Base-by-base conservation (phyloP, 2,329 filamentous ascomycete genomes). In the Lecanicillium sp. region DNA sequence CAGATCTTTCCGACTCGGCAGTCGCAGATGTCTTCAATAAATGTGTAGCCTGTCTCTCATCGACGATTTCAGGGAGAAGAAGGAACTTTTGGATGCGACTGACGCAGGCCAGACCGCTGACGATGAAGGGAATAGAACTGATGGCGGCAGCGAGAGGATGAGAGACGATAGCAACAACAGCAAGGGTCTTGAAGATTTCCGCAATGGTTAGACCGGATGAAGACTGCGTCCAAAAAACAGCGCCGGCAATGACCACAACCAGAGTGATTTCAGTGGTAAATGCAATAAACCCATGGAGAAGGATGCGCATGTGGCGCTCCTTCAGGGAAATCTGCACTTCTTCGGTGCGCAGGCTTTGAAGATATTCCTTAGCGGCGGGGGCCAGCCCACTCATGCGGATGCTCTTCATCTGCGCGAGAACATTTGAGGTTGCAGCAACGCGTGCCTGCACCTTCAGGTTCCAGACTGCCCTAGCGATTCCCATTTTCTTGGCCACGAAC, bases 331-430 rank as follows among this genome's bases (percentile, higher is more conserved):
- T 14, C 5, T 27, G 22, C 17, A 40, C 19, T 30, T 40, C 37
- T 19, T 20, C 14, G 18, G 34, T 32, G 13, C 29, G 29, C 14
- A 29, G 32, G 3, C 22, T 35, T 17, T 40, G 37, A 5, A 40
- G 17, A 17, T 27, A 32, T 18, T 22, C 14, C 10, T 31, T 12
- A 27, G 35, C 12, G 12, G 29, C 18, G 12, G 31, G 14, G 7
- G 27, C 18, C 3, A 40, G 28, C 3, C 38, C 38, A 12, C 30
- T 18, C 37, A 40, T 40, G 13, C 34, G 33, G 27, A 34, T 29
- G 13, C 34, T 32, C 17, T 35, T 35, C 3, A 40, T 40, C 12
- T 40, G 38, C 4, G 33, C 32, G 20, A 40, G n/a, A 10, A 40
- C 15, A 7, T 40, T 40, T 3, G 38, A 40, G 5, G 38, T 40